Evolutionary conservation across 2,329 filamentous ascomycete species (phyloP).

Genomic region (Ustulina deusta): DNA sequence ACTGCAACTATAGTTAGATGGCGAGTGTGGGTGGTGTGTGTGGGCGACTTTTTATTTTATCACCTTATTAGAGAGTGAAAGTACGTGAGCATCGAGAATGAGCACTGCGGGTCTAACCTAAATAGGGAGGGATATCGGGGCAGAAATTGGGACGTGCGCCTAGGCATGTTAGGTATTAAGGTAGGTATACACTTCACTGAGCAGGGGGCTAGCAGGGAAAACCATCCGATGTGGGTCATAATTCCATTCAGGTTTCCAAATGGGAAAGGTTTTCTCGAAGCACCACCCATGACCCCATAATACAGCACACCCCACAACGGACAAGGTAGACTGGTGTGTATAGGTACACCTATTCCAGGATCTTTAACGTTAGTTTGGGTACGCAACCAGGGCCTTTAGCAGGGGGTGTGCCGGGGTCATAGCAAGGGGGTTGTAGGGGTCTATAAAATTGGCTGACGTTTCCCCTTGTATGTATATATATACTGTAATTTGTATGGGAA

Average conservation of each 20-base stretch:
- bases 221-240: constrained; percentile 31
- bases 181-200: background rate
- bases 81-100: constrained; percentile 17
- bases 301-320: constrained; percentile 2
- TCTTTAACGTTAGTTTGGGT: too few relatives aligned
- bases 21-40: constrained; percentile 19
- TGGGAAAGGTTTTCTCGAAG: constrained; percentile 34
- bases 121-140: constrained; percentile 9
- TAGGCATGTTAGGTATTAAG: background rate
- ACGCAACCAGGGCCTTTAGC: too few relatives aligned
- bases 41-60: constrained; percentile 27
- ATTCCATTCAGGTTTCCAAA: constrained; percentile 35
- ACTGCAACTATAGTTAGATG: background rate
- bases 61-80: constrained; percentile 22
- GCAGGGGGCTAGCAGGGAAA: constrained; percentile 11
- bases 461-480: too few relatives aligned
- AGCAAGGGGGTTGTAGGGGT: too few relatives aligned
- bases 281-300: constrained; percentile 15
- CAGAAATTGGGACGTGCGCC: background rate
- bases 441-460: too few relatives aligned
- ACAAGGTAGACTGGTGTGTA: too few relatives aligned
- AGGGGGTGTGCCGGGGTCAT: too few relatives aligned
- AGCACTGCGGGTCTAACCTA: constrained; percentile 13
- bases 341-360: too few relatives aligned
- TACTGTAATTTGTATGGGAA: too few relatives aligned